A percentile compares a stretch with the other conserved stretches of the same genome.
Evolutionary conservation across 768 basidiomycete species (phyloP).

Genomic region (Rhodotorula babjevae): DNA sequence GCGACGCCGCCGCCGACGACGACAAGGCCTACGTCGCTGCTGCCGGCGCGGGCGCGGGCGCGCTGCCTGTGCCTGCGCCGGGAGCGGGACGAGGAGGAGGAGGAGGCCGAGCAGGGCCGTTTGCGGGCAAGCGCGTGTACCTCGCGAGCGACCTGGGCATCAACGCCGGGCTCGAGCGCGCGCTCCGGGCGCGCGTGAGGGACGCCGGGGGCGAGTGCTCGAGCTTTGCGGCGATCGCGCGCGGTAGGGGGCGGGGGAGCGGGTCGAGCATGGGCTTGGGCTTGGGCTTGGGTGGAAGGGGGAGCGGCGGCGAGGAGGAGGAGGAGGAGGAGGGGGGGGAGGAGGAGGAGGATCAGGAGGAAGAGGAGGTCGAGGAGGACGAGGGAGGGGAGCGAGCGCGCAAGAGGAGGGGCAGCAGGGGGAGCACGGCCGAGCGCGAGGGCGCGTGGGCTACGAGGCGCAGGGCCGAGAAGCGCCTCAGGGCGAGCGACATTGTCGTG

Average conservation of each 20-base stretch:
- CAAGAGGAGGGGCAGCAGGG: neutral
- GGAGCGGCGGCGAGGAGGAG: too few species aligned
- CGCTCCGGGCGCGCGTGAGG: slow-evolving; percentile 59
- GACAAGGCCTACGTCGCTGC: neutral
- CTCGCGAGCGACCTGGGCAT: slow-evolving; percentile 62
- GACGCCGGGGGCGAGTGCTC: slow-evolving; percentile 56
- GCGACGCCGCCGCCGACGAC: neutral
- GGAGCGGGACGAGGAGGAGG: too few species aligned
- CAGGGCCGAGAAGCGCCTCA: slow-evolving; percentile 42
- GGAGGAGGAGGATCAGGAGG: neutral
- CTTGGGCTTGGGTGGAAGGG: too few species aligned
- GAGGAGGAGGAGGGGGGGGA: neutral
- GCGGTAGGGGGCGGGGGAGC: neutral
- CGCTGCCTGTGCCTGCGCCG: too few species aligned
- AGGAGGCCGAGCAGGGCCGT: too few species aligned
- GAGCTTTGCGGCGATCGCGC: neutral
- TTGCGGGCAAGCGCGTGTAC: slow-evolving; percentile 60
- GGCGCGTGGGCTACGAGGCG: slow-evolving; percentile 25
- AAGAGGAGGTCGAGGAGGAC: neutral
- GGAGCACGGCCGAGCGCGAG: neutral
- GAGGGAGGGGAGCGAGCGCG: neutral
- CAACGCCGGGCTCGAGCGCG: slow-evolving; percentile 52
- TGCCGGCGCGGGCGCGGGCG: neutral
- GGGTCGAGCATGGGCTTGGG: neutral
- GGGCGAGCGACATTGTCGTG: slow-evolving; percentile 67